Evolutionary conservation across 2,329 filamentous ascomycete species (phyloP).

Genomic region (Xylariaceae sp.): DNA sequence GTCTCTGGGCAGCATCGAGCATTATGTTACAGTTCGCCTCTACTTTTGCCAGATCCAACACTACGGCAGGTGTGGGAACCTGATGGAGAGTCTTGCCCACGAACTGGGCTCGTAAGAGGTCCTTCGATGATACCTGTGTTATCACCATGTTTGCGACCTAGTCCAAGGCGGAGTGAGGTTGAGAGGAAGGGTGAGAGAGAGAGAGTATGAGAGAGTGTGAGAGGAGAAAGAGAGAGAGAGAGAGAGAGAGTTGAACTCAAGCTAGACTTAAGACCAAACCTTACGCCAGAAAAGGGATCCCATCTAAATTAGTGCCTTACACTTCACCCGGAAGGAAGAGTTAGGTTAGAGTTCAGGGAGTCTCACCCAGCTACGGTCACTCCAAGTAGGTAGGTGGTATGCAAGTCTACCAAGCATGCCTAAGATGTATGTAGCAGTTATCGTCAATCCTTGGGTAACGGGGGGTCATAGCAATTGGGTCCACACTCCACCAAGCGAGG

Average conservation of each 20-base stretch:
- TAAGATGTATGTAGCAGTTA: neutral
- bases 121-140: slow-evolving; percentile 42
- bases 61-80: slow-evolving; percentile 69
- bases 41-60: slow-evolving; percentile 72
- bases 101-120: slow-evolving; percentile 51
- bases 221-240: neutral
- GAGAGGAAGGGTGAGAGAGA: neutral
- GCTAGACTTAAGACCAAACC: neutral
- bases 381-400: slow-evolving; percentile 15
- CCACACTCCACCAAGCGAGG: slow-evolving; percentile 22
- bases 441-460: slow-evolving; percentile 5
- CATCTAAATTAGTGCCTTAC: neutral
- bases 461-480: slow-evolving; percentile 13
- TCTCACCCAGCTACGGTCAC: slow-evolving; percentile 3
- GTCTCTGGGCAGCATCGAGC: slow-evolving; percentile 65
- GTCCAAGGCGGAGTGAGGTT: neutral
- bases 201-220: neutral
- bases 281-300: too few species aligned
- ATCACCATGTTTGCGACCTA: slow-evolving; percentile 28
- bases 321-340: neutral
- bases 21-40: slow-evolving; percentile 73
- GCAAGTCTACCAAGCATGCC: neutral
- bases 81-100: slow-evolving; percentile 66
- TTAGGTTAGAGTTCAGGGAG: neutral
- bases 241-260: neutral